Percentiles rank a stretch among this genome's conserved stretches.
phyloP scores from a whole-genome alignment of 352 stramenopile species.

The Pythium sp. region DNA sequence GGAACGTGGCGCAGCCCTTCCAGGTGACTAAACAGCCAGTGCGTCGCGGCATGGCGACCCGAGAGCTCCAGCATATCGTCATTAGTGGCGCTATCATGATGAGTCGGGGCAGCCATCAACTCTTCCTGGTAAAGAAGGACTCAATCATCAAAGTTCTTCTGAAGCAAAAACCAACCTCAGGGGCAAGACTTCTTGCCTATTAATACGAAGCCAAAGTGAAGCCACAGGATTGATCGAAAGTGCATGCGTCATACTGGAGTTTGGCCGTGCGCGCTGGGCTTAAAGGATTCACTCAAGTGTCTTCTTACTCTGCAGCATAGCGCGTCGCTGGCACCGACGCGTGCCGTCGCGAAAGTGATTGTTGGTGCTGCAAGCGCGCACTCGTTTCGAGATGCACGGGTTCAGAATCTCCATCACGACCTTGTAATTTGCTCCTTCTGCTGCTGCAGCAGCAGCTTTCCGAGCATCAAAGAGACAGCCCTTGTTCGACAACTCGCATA shows the following conservation, averaged over 20 bases:
- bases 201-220: too few relatives aligned
- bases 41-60: conserved; percentile 21
- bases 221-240: too few relatives aligned
- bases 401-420: not conserved
- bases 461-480: not conserved
- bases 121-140: not conserved
- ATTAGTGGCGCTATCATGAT: not conserved
- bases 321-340: not conserved
- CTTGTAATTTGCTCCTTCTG: not conserved
- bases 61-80: not conserved
- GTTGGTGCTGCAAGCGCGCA: not conserved
- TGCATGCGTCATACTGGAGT: too few relatives aligned
- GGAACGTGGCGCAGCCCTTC: conserved; percentile 21
- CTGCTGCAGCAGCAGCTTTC: not conserved
- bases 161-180: too few relatives aligned
- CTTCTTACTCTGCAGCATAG: not conserved
- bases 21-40: conserved; percentile 34
- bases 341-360: not conserved
- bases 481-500: not conserved
- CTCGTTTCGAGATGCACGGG: not conserved
- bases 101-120: not conserved
- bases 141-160: not conserved
- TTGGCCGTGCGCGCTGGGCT: too few relatives aligned
- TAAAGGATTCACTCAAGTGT: too few relatives aligned
- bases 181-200: too few relatives aligned